These are phyloP conservation scores for Ricinus communis DNA, from an alignment of 345 rosid species.

Conservation along the genomic window DNA sequence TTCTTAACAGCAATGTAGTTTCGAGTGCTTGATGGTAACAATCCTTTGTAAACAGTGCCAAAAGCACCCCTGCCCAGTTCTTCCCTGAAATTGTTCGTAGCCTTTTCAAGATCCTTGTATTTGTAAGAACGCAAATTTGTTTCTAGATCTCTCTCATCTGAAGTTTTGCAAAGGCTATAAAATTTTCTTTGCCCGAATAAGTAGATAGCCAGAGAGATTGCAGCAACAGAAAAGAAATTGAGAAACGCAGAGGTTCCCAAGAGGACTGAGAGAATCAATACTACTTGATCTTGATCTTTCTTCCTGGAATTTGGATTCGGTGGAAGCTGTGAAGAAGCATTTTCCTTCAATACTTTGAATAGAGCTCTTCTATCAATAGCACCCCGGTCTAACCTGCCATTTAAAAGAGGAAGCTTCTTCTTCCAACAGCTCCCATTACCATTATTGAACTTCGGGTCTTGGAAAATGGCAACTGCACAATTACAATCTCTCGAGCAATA, in stretches of 20 bases:
- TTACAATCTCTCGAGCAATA: conserved; percentile 21
- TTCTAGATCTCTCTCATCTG: neutral
- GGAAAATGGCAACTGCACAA: conserved; percentile 21
- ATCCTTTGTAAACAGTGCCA: conserved; percentile 14
- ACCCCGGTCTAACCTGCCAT: neutral
- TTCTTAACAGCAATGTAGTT: conserved; percentile 11
- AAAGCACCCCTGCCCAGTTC: conserved; percentile 12
- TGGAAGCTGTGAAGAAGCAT: neutral
- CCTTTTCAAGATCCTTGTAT: conserved; percentile 4
- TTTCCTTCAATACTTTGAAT: conserved; percentile 16
- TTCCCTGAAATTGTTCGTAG: neutral
- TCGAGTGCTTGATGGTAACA: neutral
- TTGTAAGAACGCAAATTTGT: neutral
- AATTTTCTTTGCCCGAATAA: too few species aligned
- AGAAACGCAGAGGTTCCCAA: conserved; percentile 20
- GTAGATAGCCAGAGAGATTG: neutral
- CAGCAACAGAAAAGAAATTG: neutral
- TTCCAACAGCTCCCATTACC: conserved; percentile 1
- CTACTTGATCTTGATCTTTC: neutral
- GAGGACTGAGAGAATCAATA: conserved; percentile 8
- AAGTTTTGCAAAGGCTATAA: too few species aligned
- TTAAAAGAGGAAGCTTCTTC: conserved; percentile 24
- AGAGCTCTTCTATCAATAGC: conserved; percentile 1
- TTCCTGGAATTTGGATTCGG: neutral
- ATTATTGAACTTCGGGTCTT: too few species aligned